phyloP scores from a whole-genome alignment of 495 filamentous ascomycete species.

The Melanomma pulvis-pyrius region DNA sequence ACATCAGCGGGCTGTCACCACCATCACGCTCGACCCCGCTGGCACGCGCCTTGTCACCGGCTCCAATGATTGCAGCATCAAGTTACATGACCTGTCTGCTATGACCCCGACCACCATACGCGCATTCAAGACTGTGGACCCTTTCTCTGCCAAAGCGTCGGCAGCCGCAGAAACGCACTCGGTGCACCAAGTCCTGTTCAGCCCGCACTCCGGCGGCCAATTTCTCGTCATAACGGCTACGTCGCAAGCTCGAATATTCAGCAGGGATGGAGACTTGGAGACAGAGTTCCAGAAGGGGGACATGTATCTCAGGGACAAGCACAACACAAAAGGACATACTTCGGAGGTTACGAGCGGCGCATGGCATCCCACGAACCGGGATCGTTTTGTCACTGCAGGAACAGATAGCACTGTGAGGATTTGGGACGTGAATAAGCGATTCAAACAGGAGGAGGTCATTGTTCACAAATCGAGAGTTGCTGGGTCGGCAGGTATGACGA shows the following conservation, averaged over 20 bases:
- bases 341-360: conserved; percentile 83
- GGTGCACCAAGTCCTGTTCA: conserved; percentile 84
- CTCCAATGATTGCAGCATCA: conserved; percentile 86
- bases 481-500: conserved; percentile 84
- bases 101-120: conserved; percentile 93
- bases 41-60: conserved; percentile 84
- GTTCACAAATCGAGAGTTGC: conserved; percentile 87
- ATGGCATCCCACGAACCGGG: conserved; percentile 84
- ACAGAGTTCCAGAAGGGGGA: conserved; percentile 94
- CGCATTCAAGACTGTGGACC: conserved; percentile 91
- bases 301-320: conserved; percentile 95
- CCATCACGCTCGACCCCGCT: conserved; percentile 78
- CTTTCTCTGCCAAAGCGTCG: conserved; percentile 72
- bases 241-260: conserved; percentile 85
- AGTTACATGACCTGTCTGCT: conserved; percentile 91
- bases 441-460: conserved; percentile 88
- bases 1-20: conserved; percentile 86
- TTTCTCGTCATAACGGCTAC: conserved; percentile 85
- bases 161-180: conserved; percentile 80
- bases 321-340: conserved; percentile 95
- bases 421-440: conserved; percentile 89
- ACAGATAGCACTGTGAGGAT: conserved; percentile 93
- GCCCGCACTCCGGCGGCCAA: conserved; percentile 74
- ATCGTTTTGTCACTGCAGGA: conserved; percentile 83
- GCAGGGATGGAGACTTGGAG: conserved; percentile 80